These are phyloP conservation scores for Favolaschia claudopus DNA, from an alignment of 768 basidiomycete genomes.

Conservation along the genomic window DNA sequence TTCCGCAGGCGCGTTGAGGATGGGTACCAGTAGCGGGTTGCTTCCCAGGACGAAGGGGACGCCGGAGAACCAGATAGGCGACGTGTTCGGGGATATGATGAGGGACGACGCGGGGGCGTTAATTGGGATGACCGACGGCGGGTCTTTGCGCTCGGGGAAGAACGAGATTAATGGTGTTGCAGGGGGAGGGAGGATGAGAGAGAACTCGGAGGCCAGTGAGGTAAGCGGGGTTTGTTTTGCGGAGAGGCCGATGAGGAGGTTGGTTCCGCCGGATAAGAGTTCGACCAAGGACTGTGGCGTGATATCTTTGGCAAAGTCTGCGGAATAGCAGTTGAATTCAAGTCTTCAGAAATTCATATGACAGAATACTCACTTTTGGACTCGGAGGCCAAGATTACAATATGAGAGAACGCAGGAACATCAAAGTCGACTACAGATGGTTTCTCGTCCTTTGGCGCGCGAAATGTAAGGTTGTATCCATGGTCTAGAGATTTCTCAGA, in stretches of 20 bases:
- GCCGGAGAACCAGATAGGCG: conserved; percentile 82
- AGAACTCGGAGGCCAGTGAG: conserved; percentile 90
- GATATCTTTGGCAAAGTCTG: conserved; percentile 77
- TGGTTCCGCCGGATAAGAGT: conserved; percentile 74
- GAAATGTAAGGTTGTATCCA: conserved; percentile 89
- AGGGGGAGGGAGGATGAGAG: conserved; percentile 86
- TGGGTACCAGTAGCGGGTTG: conserved; percentile 84
- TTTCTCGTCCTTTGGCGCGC: conserved; percentile 76
- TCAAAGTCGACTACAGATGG: conserved; percentile 75
- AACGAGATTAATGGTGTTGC: conserved; percentile 86
- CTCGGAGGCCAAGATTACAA: conserved; percentile 86
- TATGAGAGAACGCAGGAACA: conserved; percentile 80
- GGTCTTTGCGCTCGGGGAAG: conserved; percentile 77
- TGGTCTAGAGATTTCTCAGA: conserved; percentile 53
- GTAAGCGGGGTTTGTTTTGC: conserved; percentile 76
- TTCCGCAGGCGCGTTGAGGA: conserved; percentile 79
- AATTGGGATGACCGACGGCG: conserved; percentile 72
- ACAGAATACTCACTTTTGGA: conserved; percentile 71
- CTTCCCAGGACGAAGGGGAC: conserved; percentile 67
- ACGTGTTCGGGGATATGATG: conserved; percentile 54
- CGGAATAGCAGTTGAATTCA: conserved; percentile 4
- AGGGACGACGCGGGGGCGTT: conserved; percentile 49
- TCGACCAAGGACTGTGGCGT: conserved; percentile 82
- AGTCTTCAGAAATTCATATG: background rate
- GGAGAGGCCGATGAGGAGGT: conserved; percentile 85